Base-by-base conservation (phyloP, 495 filamentous ascomycete species). In the Bacidia rubella region DNA sequence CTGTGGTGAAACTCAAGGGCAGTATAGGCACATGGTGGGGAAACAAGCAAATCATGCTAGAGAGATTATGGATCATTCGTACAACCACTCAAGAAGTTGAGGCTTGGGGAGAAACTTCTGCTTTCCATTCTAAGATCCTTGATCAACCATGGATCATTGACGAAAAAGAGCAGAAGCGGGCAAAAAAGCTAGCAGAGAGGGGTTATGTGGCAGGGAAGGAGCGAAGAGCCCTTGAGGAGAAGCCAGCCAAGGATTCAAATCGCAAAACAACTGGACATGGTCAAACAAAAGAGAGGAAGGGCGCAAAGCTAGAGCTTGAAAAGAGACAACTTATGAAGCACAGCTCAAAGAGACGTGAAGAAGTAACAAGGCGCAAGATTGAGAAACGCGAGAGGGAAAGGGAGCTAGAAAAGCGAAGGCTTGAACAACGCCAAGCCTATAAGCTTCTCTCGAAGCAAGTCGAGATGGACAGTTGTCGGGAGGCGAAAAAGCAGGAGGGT, bases 1-100 rank as follows among this genome's bases (percentile, higher is more conserved):
- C 73, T 4, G 70, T 86, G 1, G 69, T 93, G 11, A 87, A 90
- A 56, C 70, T 86, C 23, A 95, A 93, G 61, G 87, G 90, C 11
- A 80, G 72, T 1, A 62, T 94, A 0, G 72, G 66, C 9, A 63
- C 63, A 11, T 95, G 83, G 59, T 73, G 89, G 39, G 68, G 68
- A 0, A 63, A 64, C 23, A 77, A 68, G 57, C 85, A 95, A 60
- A 66, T 96, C 7, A 66, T 81, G 24, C 64, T 87, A 4, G 82
- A 90, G 58, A 82, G 83, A 25, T 68, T 89, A 19, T 68, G 64
- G 56, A 43, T 11, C 27, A 49, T 90, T 0, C 55, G 56, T 0
- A 75, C 80, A 32, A 87, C 83, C n/a, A 80, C 81, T 54, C 76
- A 82, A 22, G 92, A 98, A 62, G 82, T 86, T 24, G 61, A 64